Evolutionary conservation across 805 yeast species (phyloP).

Genomic region (Saturnispora ahearnii): DNA sequence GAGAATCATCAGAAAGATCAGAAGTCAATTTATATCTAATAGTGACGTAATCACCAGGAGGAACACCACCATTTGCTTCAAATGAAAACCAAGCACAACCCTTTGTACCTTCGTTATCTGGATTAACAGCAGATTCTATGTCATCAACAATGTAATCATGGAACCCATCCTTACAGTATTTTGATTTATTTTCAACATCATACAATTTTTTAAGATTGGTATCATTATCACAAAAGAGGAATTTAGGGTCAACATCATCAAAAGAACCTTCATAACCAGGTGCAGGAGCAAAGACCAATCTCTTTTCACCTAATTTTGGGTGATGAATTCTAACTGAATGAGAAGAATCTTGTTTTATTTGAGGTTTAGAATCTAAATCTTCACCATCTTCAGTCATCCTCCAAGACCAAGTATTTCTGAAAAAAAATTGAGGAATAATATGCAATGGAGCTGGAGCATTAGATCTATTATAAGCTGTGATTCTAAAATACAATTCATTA

Average conservation of each 20-base stretch:
- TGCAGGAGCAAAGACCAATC: constrained; percentile 71
- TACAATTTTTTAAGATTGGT: constrained; percentile 67
- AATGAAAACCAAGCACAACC: constrained; percentile 78
- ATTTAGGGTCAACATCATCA: constrained; percentile 63
- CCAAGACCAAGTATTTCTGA: constrained; percentile 94
- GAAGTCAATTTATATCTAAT: constrained; percentile 58
- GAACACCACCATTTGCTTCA: constrained; percentile 68
- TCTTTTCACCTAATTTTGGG: constrained; percentile 56
- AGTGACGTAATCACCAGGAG: constrained; percentile 81
- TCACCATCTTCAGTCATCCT: constrained; percentile 38
- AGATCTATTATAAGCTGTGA: constrained; percentile 83
- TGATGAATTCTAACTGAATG: constrained; percentile 53
- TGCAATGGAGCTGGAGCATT: constrained; percentile 82
- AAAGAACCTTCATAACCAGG: constrained; percentile 57
- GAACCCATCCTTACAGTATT: constrained; percentile 81
- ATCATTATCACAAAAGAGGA: constrained; percentile 84
- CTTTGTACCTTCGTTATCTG: constrained; percentile 67
- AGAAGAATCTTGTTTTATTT: constrained; percentile 32
- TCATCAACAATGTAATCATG: constrained; percentile 71
- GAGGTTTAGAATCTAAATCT: constrained; percentile 33
- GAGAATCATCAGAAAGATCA: constrained; percentile 26
- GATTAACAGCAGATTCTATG: constrained; percentile 55
- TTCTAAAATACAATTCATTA: constrained; percentile 70
- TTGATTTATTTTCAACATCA: constrained; percentile 46
- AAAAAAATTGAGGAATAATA: constrained; percentile 73